Base-by-base conservation (phyloP, 2,329 filamentous ascomycete species). In the Bipolaris cookei region DNA sequence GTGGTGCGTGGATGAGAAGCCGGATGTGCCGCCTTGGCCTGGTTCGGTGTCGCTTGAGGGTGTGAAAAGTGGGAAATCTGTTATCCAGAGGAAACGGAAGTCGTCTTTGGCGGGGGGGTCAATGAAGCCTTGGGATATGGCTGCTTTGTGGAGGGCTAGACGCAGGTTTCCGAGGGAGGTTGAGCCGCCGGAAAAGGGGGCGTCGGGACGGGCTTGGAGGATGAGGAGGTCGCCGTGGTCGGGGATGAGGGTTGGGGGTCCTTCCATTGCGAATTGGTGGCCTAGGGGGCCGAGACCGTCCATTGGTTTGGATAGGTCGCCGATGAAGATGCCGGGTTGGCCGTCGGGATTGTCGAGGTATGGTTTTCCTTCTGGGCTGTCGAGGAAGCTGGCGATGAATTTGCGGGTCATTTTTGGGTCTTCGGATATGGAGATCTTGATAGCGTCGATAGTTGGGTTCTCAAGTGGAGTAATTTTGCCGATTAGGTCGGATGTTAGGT, bases 11-110 rank as follows among this genome's bases (percentile, higher is more conserved):
- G 94, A 88, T 8, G 89, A 87, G 68, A 98, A 87, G 4, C 93
- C 92, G 0, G 92, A 87, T 1, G 82, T 76, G 16, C 92, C 92
- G 51, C 91, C 92, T 78, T 98, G 93, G 1, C 92, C 92, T 0
- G 90, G 90, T 44, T 90, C 81, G 7, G 78, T 77, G 48, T 84
- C 86, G 50, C 84, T 84, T 8, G 79, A 79, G 0, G 89, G 91
- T 1, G 92, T 92, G 79, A 99, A 99, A 68, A 99, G 86, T 11
- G 95, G 95, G 72, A 99, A 99, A 58, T 94, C 87, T 0, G 85
- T 89, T 11, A 99, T 85, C 95, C 95, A 99, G 54, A 90, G 83
- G 76, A 93, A 94, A 57, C 82, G 81, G 78, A 85, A 92, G 55
- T 81, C 81, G 11, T 74, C 70, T 0, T 71, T 81, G 0, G 78